Evolutionary conservation across 1,284 basidiomycete genomes (phyloP), one percentile per base, ranked within the genome.

Genomic region (Rugosomyces carneus): DNA sequence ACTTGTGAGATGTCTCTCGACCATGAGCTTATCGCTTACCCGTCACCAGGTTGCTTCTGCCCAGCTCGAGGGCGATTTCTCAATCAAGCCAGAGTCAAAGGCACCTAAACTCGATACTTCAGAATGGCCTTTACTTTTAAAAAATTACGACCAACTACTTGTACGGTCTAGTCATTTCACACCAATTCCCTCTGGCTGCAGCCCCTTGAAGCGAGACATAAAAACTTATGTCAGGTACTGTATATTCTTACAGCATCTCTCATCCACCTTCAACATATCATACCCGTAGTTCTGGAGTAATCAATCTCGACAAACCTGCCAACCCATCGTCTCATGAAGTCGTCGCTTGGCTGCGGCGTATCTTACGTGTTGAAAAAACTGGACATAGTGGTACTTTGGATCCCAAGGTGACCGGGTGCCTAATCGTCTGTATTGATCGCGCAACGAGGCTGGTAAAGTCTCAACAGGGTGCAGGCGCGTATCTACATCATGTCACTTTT

Each of bases 301-400:
- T 99, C 68, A 98, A 99, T 73, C 78, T 99, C 57, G 96, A 99
- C 80, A 99, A 99, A 67, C 96, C 96, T 20, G 98, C 95, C 40
- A 99, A 99, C 71, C 96, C 96, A 6, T 99, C 96, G 3, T 98
- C 95, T n/a, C 96, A 99, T 71, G 96, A 99, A 76, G 96, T 99
- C 47, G 96, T 99, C 54, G 96, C 96, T 13, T 99, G 96, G 96
- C 72, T 99, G 54, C 81, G 95, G 58, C 82, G 96, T 21, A 99
- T 99, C 56, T 70, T 99, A 43, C 84, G 95, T 21, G 90, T 90
- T 27, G 95, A 99, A 69, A 99, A 99, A 73, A 99, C 96, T 0
- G 96, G 95, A 42, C 94, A 97, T 71, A 94, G 92, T 54, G 93
- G 94, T 56, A 99, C 95, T 37, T 81, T 99, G 45, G 96, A 99